Base-by-base conservation (phyloP, 805 yeast genomes). In the Saturnispora mendoncae region DNA sequence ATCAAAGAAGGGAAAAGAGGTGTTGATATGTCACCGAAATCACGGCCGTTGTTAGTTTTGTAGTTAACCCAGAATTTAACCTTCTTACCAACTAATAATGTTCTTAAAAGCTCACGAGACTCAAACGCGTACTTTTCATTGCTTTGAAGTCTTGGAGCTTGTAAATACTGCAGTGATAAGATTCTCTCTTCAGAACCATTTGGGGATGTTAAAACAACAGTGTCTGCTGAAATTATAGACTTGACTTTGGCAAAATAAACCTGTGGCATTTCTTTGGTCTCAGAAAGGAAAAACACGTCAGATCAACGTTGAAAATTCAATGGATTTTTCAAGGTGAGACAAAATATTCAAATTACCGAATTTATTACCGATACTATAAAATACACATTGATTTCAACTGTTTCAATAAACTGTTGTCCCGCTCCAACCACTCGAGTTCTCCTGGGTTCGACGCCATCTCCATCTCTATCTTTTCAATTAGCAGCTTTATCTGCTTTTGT, bases 171-270 rank as follows among this genome's bases (percentile, higher is more conserved):
- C 51, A 83, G 71, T 4, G 86, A 71, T 40, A 84, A 66, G 25
- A 69, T 55, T 50, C 84, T 66, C 55, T 83, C 92, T 7, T 71
- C 74, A 33, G 71, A 68, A n/a, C 60, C 60, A 40, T 62, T 63
- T 27, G 71, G 49, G 3, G 85, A 81, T 9, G 68, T 66, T 47
- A 82, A 67, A 31, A 81, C 72, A 29, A 83, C 50, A 10, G 87
- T 76, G 61, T 82, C 90, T 4, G 83, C 85, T 37, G 84, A 78
- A 28, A 78, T 55, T 14, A 81, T 85, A 34, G 76, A 68, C 54
- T 80, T 81, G 36, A 82, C 88, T 56, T 72, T 78, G 30, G 85
- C 88, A 41, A 63, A 51, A 36, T 50, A 61, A n/a, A 55, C 51
- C 42, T 54, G 56, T 10, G 65, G 49, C 65, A 61, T 61, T 33